These are phyloP conservation scores for Torulaspora pretoriensis DNA, from an alignment of 1,139 yeast species.

Conservation along the genomic window DNA sequence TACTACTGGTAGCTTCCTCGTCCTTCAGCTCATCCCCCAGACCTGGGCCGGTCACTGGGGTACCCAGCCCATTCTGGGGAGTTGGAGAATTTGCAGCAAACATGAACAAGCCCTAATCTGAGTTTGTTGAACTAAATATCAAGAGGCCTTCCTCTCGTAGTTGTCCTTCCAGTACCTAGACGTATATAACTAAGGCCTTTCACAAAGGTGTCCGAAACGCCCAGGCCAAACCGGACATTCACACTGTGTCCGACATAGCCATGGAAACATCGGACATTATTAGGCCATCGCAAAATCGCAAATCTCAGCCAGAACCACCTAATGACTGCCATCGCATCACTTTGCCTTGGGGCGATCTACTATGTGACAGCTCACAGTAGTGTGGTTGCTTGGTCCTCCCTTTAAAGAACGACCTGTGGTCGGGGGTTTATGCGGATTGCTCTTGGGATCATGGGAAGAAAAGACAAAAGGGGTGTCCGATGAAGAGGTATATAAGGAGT, in stretches of 20 bases:
- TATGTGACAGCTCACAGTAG: background rate
- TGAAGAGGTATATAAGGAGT: slow-evolving; percentile 2
- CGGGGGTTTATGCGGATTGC: slow-evolving; percentile 2
- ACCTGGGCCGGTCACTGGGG: slow-evolving; percentile 6
- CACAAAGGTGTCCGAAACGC: background rate
- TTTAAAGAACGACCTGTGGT: background rate
- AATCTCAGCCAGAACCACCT: background rate
- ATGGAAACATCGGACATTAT: background rate
- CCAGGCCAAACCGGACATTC: background rate
- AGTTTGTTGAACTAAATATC: too few species aligned
- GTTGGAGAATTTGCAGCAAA: slow-evolving; percentile 14
- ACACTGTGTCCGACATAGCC: background rate
- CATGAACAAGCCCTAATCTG: background rate
- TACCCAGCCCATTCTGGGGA: slow-evolving; percentile 12
- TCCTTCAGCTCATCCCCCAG: slow-evolving; percentile 11
- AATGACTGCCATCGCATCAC: background rate
- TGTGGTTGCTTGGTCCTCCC: background rate
- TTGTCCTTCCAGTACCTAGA: background rate
- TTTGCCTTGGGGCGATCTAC: background rate
- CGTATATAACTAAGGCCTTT: background rate
- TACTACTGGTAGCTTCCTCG: slow-evolving; percentile 13
- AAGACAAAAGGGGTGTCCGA: slow-evolving; percentile 1
- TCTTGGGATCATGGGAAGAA: slow-evolving; percentile 1
- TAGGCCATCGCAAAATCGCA: background rate
- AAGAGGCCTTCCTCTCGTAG: too few species aligned